Conservation (phyloP, 2,329 filamentous ascomycete species). For the Colletotrichum sublineola region DNA sequence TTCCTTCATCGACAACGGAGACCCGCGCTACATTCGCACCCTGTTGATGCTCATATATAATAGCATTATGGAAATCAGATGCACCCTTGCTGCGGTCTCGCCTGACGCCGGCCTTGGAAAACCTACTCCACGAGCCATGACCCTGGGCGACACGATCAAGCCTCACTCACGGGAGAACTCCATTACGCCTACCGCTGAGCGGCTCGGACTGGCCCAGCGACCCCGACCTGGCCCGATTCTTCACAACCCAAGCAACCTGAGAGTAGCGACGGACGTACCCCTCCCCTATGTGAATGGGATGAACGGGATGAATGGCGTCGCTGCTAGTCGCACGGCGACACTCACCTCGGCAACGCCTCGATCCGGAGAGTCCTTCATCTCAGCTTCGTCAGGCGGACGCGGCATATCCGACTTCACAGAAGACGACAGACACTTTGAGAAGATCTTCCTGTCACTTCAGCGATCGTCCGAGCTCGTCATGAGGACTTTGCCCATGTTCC, state of each 20-base stretch:
- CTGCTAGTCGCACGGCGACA: conserved; percentile 61
- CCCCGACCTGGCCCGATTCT: conserved; percentile 54
- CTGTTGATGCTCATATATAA: conserved; percentile 75
- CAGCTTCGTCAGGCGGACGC: conserved; percentile 64
- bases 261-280: conserved; percentile 69
- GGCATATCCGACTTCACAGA: conserved; percentile 74
- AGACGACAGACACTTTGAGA: conserved; percentile 86
- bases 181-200: conserved; percentile 65
- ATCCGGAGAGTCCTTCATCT: conserved; percentile 84
- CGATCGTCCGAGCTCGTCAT: conserved; percentile 80
- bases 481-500: conserved; percentile 77
- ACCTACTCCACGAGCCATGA: conserved; percentile 7
- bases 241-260: conserved; percentile 66
- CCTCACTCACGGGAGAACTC: conserved; percentile 66
- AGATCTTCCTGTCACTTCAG: conserved; percentile 82
- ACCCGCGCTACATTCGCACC: conserved; percentile 75
- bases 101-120: conserved; percentile 47
- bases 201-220: conserved; percentile 56
- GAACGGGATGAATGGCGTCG: conserved; percentile 56
- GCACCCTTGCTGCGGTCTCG: conserved; percentile 59
- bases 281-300: conserved; percentile 65
- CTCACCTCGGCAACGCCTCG: conserved; percentile 78
- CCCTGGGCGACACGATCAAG: conserved; percentile 62
- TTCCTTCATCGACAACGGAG: conserved; percentile 73
- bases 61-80: conserved; percentile 75